Evolutionary conservation across 2,329 filamentous ascomycete species (phyloP), one percentile per base, ranked within the genome.

Genomic region (Penicillium olsonii): DNA sequence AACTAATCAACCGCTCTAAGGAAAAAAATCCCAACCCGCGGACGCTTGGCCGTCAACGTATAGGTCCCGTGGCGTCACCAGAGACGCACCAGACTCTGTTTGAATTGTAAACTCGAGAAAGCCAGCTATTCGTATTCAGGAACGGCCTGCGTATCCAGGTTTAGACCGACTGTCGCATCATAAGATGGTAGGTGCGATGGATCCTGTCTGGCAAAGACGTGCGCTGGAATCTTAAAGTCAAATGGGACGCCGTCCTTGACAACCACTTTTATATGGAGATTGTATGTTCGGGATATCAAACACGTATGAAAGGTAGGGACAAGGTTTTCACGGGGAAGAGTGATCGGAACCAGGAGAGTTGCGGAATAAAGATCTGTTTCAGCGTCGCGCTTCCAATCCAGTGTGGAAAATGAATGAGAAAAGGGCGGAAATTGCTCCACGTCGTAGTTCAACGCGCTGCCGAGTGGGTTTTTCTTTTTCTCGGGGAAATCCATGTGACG

Each of bases 261-360:
- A 10, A 42, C 42, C 4, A 57, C 40, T 12, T 48, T 48, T 4
- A 57, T 38, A 8, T 37, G 29, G 10, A 57, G 42, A 8, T 48
- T 43, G 31, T 57, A 57, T 3, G 42, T 45, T 1, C 55, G 42
- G 0, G 55, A 54, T 1, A 55, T 50, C 14, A 51, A 34, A 35
- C 55, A 57, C 19, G 55, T 48, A 31, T 57, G 53, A 34, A 57
- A 57, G 0, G 55, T 54, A 7, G 53, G 48, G 5, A 56, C 45
- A 5, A 57, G 50, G 12, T 45, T 52, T 14, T 54, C 48, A n/a
- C 46, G 53, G 4, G 55, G 41, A 12, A 57, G 22, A 12, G 45
- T 56, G 17, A 57, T 46, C 1, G 55, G 55, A 6, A 57, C 48
- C 1, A 56, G 42, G 2, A 57, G 34, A 2, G 50, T 50, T 10